Evolutionary conservation across 805 yeast species (phyloP).

Genomic region (Starmerella roubikii): DNA sequence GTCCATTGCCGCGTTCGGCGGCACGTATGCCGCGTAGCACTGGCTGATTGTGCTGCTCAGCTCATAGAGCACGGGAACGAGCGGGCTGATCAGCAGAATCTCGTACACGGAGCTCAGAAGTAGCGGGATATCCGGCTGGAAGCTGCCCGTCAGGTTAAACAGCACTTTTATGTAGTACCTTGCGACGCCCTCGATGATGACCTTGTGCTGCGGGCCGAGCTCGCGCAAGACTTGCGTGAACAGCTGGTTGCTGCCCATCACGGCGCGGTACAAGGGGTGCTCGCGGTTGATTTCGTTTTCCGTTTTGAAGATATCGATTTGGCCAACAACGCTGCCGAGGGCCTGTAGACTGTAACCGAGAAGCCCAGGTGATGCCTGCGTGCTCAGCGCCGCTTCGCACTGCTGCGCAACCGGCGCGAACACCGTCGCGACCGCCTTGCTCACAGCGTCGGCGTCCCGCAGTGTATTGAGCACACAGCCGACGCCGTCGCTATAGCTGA

Average conservation of each 20-base stretch:
- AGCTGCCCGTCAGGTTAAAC: conserved; percentile 13
- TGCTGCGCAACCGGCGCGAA: conserved; percentile 53
- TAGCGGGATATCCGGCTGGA: conserved; percentile 3
- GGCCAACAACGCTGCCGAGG: conserved; percentile 45
- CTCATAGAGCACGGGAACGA: conserved; percentile 12
- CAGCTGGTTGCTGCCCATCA: conserved; percentile 9
- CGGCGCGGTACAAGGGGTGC: conserved; percentile 24
- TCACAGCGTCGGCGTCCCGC: no score
- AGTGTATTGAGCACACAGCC: conserved; percentile 50
- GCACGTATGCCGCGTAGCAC: conserved; percentile 11
- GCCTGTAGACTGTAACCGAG: conserved; percentile 35
- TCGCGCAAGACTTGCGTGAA: conserved; percentile 5
- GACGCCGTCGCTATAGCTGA: conserved; percentile 78
- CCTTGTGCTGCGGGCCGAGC: conserved; percentile 4
- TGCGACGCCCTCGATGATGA: conserved; percentile 10
- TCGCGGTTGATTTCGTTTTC: conserved; percentile 23
- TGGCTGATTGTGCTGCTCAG: conserved; percentile 15
- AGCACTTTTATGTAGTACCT: conserved; percentile 14
- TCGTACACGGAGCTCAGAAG: conserved; percentile 4
- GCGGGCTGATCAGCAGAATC: conserved; percentile 1
- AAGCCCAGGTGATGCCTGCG: neutral
- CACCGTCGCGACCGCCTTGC: conserved; percentile 49
- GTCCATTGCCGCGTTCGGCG: conserved; percentile 1
- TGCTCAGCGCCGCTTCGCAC: conserved; percentile 33
- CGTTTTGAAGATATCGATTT: conserved; percentile 49